Base-by-base conservation (phyloP, 2,329 filamentous ascomycete genomes). In the Colletotrichum liriopes region DNA sequence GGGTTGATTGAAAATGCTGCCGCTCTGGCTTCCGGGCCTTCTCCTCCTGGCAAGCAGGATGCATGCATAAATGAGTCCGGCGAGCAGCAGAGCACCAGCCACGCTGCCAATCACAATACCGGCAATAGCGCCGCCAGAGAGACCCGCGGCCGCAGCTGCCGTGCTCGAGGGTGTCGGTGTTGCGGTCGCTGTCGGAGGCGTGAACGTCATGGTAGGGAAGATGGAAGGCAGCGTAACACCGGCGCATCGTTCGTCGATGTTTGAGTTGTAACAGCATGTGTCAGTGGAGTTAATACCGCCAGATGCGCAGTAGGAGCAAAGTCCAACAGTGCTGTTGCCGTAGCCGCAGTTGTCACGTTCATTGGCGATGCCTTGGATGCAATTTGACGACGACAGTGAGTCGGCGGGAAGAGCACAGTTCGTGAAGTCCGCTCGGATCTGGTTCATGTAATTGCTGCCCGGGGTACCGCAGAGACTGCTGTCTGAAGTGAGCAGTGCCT, bases 241-340 rank as follows among this genome's bases (percentile, higher is more conserved):
- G 61, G 89, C 84, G 81, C 96, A 99, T 74, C 91, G 89, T 35
- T 84, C 84, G 71, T 94, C 89, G n/a, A 93, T 92, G 73, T 94
- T 87, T 6, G 95, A 91, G 77, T 91, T 94, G 78, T 95, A 92
- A 82, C 96, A 99, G 85, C 96, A 99, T 4, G 95, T 97, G 81
- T 98, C 96, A 62, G 96, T 98, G 12, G 94, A 93, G 82, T 98
- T 98, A 74, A 92, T 90, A 37, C 95, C 95, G 77, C 93, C 96
- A 8, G 91, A 87, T 52, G 90, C 88, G 82, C 96, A 99, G 82
- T 96, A 98, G 5, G 92, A 91, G 84, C 96, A 99, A 45, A 99
- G 87, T 3, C 95, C 95, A 67, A 92, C 81, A 9, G 88, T 90
- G 80, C 89, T 92, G 74, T 90, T 88, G 51, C 88, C 89, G 80